Base-by-base conservation (phyloP, 371 early-diverging fungal genomes). In the Dinochytrium kinnereticum region DNA sequence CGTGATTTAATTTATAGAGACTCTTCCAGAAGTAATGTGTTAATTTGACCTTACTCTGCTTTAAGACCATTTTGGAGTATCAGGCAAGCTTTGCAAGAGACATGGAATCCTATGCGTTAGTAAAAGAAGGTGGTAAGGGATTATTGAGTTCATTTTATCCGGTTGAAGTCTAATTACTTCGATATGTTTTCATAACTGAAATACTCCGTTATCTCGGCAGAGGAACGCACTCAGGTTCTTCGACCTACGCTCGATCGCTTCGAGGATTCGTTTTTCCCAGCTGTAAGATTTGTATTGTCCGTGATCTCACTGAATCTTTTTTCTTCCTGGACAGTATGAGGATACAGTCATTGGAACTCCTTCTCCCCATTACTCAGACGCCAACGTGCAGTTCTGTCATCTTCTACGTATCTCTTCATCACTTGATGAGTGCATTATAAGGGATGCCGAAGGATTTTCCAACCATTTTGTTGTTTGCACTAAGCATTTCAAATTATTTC, bases 381-480 rank as follows among this genome's bases (percentile, higher is more conserved):
- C 77, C 7, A 77, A 74, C n/a, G 76, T 80, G 3, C 82, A 81
- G 7, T 70, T 78, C 17, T 84, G 84, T 64, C 69, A 64, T n/a
- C 69, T 84, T 40, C 57, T 76, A 1, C 30, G 39, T 2, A 10
- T 28, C 21, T 74, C 73, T 17, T 3, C 69, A 26, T 2, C 36
- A 24, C 33, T 72, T 5, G 44, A 65, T 13, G 70, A 77, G 5
- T 30, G 70, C 15, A 31, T 75, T 2, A 24, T 80, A 17, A 57
- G 51, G 26, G 51, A 37, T 67, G 74, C 73, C 26, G 26, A 33
- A 1, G 55, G 59, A 21, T 59, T 81, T 71, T 31, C 31, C 21
- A 38, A 49, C 36, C 84, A 84, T 71, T 51, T 84, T 57, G 59
- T 84, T 13, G 78, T 82, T 7, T 78, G 78, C 68, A 80, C 82